Conservation (phyloP, 225 moss, liverwort and hornwort genomes). For the Straminergon stramineum region DNA sequence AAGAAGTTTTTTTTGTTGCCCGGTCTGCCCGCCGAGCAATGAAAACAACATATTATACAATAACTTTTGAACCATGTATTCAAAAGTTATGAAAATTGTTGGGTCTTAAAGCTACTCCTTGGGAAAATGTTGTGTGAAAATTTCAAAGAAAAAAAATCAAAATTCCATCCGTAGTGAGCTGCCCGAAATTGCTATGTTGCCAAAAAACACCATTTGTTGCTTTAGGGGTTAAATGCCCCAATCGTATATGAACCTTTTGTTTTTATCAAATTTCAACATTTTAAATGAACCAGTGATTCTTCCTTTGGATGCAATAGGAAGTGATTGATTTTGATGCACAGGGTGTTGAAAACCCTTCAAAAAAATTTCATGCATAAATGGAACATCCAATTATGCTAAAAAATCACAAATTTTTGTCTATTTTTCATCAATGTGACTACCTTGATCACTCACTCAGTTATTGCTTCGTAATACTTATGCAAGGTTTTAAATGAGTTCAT, state of each 20-base stretch:
- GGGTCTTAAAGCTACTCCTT: no score
- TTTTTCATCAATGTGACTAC: neutral
- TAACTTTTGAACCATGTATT: no score
- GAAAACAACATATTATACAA: no score
- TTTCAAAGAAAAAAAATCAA: no score
- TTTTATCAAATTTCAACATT: neutral
- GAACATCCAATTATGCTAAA: neutral
- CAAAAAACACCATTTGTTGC: no score
- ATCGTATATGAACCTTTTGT: neutral
- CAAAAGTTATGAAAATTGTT: no score
- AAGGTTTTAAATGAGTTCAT: neutral
- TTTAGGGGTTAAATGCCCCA: neutral
- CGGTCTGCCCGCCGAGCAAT: no score
- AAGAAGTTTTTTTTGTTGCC: no score
- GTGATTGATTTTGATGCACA: neutral
- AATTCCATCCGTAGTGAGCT: no score
- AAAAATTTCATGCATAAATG: neutral
- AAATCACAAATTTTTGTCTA: neutral
- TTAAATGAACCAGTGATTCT: neutral
- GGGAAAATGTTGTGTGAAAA: no score
- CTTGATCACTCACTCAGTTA: neutral
- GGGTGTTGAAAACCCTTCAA: neutral
- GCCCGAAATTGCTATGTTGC: no score
- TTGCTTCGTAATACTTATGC: neutral
- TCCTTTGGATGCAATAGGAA: neutral